Conservation (phyloP, 768 basidiomycete species). For the Neoboletus subvelutipes region DNA sequence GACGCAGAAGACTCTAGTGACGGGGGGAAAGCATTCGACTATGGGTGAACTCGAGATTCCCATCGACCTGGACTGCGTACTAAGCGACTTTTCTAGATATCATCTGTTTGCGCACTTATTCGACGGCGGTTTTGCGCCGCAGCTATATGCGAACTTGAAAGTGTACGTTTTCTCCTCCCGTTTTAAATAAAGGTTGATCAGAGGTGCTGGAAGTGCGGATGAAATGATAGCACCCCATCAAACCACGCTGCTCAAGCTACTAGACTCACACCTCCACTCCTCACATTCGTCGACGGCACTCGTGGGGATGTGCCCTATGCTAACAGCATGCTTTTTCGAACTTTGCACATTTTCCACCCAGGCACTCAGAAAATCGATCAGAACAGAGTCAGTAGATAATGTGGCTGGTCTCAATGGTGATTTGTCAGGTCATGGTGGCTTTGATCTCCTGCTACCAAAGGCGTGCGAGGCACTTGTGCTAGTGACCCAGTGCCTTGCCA, state of each 20-base stretch:
- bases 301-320: conserved; percentile 51
- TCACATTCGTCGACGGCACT: conserved; percentile 39
- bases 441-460: conserved; percentile 74
- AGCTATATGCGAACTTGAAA: conserved; percentile 57
- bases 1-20: conserved; percentile 66
- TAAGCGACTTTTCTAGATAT: conserved; percentile 46
- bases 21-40: conserved; percentile 68
- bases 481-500: conserved; percentile 71
- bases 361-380: conserved; percentile 51
- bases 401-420: background rate
- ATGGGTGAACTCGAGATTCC: conserved; percentile 51
- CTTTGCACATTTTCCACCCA: conserved; percentile 57
- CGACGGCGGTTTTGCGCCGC: conserved; percentile 54
- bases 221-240: conserved; percentile 84
- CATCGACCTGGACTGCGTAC: conserved; percentile 4
- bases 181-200: conserved; percentile 5
- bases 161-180: conserved; percentile 46
- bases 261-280: conserved; percentile 81
- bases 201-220: conserved; percentile 44
- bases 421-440: conserved; percentile 36
- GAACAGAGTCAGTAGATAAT: conserved; percentile 17
- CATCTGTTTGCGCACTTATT: conserved; percentile 63
- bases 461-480: conserved; percentile 80
- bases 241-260: conserved; percentile 80
- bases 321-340: conserved; percentile 60